Evolutionary conservation across 2,329 filamentous ascomycete species (phyloP).

Genomic region (Lachnellula arida): DNA sequence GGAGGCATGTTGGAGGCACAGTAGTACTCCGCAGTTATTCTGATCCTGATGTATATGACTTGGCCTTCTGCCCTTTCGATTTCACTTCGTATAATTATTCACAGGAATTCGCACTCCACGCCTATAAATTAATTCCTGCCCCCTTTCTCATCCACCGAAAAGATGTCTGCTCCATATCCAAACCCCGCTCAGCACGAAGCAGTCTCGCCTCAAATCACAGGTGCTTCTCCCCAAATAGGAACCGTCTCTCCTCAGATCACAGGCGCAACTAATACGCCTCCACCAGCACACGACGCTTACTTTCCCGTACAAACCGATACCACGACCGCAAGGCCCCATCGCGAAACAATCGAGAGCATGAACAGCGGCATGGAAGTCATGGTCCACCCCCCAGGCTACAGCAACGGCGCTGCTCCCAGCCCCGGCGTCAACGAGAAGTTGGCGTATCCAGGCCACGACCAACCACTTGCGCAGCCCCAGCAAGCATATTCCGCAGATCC

Average conservation of each 20-base stretch:
- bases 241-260: background rate
- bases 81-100: too few relatives aligned
- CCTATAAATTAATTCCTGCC: background rate
- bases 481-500: too few relatives aligned
- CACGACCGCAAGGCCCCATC: background rate
- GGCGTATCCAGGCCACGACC: background rate
- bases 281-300: background rate
- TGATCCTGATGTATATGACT: too few relatives aligned
- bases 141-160: background rate
- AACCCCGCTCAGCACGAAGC: background rate
- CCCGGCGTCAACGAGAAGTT: background rate
- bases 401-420: too few relatives aligned
- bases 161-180: background rate
- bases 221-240: background rate
- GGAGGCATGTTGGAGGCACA: too few relatives aligned
- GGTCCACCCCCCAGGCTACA: background rate
- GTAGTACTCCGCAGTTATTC: too few relatives aligned
- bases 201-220: background rate
- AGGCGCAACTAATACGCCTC: background rate
- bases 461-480: background rate
- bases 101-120: too few relatives aligned
- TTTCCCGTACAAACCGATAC: background rate
- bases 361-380: background rate
- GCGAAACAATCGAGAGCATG: background rate
- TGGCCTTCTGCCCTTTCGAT: too few relatives aligned